Percentiles rank a stretch among this genome's conserved stretches.
phyloP scores from a whole-genome alignment of 139 green algal species.

The Deuterostichococcus epilithicus region DNA sequence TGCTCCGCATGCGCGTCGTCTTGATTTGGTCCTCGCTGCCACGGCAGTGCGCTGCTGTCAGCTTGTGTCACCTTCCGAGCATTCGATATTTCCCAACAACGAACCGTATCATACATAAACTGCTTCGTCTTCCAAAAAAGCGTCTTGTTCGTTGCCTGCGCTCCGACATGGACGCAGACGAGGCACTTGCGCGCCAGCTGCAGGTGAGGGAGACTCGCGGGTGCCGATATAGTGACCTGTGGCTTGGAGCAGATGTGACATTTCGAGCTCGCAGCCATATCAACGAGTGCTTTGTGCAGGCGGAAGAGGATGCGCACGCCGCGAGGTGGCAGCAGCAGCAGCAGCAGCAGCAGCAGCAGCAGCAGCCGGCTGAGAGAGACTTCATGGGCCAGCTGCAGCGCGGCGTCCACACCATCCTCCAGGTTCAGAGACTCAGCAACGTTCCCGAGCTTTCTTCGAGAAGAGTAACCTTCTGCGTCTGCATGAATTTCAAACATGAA shows the following conservation, averaged over 20 bases:
- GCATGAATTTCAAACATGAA: too few relatives aligned
- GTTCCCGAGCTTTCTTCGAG: too few relatives aligned
- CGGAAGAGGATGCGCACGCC: constrained; percentile 4
- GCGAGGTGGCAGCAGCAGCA: not conserved
- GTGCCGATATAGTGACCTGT: too few relatives aligned
- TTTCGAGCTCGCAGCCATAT: not conserved
- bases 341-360: constrained; percentile 12
- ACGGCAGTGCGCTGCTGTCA: too few relatives aligned
- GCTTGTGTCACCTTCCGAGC: too few relatives aligned
- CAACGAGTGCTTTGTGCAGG: not conserved
- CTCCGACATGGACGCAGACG: constrained; percentile 34
- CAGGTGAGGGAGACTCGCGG: constrained; percentile 39
- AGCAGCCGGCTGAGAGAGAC: not conserved
- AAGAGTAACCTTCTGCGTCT: too few relatives aligned
- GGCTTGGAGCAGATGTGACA: not conserved
- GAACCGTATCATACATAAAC: too few relatives aligned
- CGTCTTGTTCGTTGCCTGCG: not conserved
- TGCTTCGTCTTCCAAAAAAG: too few relatives aligned
- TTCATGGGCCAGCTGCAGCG: constrained; percentile 15
- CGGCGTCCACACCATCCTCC: constrained; percentile 1
- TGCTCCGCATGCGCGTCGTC: too few relatives aligned
- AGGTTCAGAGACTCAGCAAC: not conserved
- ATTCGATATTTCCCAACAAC: too few relatives aligned
- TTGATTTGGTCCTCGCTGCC: too few relatives aligned
- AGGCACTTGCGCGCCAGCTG: constrained; percentile 30